Evolutionary conservation across 768 basidiomycete species (phyloP).

Genomic region (Mycena olivaceomarginata): DNA sequence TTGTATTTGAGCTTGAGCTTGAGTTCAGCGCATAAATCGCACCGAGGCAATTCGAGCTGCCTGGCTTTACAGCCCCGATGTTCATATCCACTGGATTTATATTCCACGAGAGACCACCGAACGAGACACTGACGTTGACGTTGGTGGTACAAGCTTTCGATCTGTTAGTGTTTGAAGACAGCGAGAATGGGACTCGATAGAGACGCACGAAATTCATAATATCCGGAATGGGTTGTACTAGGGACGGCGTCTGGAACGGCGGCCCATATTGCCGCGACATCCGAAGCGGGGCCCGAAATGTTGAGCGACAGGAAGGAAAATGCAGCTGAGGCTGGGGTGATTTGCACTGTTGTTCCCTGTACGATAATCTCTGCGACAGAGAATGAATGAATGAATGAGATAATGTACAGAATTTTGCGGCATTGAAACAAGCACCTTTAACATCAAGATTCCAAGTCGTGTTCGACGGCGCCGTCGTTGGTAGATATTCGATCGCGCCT

Average conservation of each 20-base stretch:
- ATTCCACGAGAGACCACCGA: conserved; percentile 19
- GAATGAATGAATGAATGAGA: neutral
- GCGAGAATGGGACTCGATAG: neutral
- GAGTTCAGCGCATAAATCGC: conserved; percentile 19
- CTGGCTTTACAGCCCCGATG: conserved; percentile 2
- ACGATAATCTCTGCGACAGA: conserved; percentile 13
- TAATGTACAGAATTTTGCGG: neutral
- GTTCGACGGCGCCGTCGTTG: conserved; percentile 20
- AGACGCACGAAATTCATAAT: conserved; percentile 29
- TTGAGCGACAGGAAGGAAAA: conserved; percentile 8
- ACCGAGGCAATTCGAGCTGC: conserved; percentile 16
- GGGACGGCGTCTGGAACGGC: conserved; percentile 21
- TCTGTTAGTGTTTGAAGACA: neutral
- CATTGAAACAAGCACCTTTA: conserved; percentile 25
- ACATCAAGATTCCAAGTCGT: conserved; percentile 26
- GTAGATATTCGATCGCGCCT: conserved; percentile 18
- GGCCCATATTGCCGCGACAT: conserved; percentile 27
- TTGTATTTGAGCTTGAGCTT: conserved; percentile 18
- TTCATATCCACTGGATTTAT: conserved; percentile 28
- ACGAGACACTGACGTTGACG: conserved; percentile 16
- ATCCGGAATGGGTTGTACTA: conserved; percentile 20
- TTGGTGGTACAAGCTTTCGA: conserved; percentile 14
- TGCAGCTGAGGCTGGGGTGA: conserved; percentile 13
- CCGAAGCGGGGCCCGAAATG: conserved; percentile 22
- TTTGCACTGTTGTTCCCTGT: conserved; percentile 17